phyloP scores from a whole-genome alignment of 1,284 basidiomycete genomes.

The Earliella scabrosa region DNA sequence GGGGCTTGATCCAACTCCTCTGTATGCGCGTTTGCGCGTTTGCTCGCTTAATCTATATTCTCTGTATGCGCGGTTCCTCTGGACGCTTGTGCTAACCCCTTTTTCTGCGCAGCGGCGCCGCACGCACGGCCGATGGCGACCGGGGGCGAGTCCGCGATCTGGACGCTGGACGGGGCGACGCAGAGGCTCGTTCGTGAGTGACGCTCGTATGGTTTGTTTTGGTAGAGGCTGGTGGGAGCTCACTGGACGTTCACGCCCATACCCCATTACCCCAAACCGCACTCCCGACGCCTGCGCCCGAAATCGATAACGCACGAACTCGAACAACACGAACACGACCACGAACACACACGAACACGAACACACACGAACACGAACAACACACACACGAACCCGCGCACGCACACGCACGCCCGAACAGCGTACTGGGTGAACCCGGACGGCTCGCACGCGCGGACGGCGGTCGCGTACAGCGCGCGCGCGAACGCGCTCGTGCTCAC shows the following conservation, averaged over 20 bases:
- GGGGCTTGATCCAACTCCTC: no score
- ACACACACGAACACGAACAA: no score
- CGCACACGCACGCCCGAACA: neutral
- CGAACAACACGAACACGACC: no score
- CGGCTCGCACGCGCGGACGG: slow-evolving; percentile 19
- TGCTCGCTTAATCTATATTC: neutral
- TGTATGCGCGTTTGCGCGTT: no score
- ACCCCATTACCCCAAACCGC: neutral
- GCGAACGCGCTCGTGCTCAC: slow-evolving; percentile 24
- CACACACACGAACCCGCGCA: neutral
- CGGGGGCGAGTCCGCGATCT: slow-evolving; percentile 28
- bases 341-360: no score
- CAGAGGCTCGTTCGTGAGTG: slow-evolving; percentile 26
- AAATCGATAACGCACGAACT: no score
- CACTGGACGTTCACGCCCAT: no score
- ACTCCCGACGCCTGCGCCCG: neutral
- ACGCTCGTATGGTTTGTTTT: neutral
- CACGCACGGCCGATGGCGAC: slow-evolving; percentile 19
- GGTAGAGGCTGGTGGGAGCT: no score
- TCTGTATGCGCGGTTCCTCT: neutral
- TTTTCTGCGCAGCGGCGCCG: slow-evolving; percentile 7
- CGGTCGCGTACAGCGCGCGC: slow-evolving; percentile 20
- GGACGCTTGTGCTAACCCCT: neutral
- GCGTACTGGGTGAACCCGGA: slow-evolving; percentile 31
- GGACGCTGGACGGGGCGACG: slow-evolving; percentile 25